Evolutionary conservation across 1,284 basidiomycete genomes (phyloP), one percentile per base, ranked within the genome.

Genomic region (Erythrobasidium hasegawianum): DNA sequence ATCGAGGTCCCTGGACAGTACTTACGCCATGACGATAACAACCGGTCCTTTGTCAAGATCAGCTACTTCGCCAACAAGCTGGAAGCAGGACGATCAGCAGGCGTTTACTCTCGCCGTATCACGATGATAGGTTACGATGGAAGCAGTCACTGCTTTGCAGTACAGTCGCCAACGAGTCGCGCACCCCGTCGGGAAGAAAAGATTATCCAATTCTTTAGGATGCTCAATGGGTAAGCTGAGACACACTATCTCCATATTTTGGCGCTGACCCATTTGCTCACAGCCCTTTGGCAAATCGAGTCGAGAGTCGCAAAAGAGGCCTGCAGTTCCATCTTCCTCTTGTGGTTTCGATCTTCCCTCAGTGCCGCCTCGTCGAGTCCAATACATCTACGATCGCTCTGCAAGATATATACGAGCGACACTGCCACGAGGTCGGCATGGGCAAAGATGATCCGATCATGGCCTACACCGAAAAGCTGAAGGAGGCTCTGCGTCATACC

Each of bases 1-100:
- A 91, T 99, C 57, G 96, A 99, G 77, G 86, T 99, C 61, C 96
- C 96, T 20, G 96, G 96, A 10, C 96, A 99, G 78, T 99, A 99
- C 75, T 88, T 94, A 0, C 90, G 95, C 89, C 89, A 96, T 76
- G 93, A 95, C 76, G 96, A 98, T 77, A 91, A 84, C 76, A 91
- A 93, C 74, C 87, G 89, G 73, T 88, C 90, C 74, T 97, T 98
- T 74, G 84, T 93, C 70, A 87, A 89, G 71, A 94, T 99, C 58
- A 85, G 87, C 69, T 90, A 92, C 76, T 97, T 98, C 76, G 86
- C 86, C 52, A 87, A 93, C 20, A 89, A 88, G 72, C 90, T 93
- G 72, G 95, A 97, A 77, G 87, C 93, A 69, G 89, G 87, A 70
- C 85, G 94, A 58, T 80, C 80, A 18, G 86, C 88, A 72, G 92